phyloP scores from a whole-genome alignment of 2,329 filamentous ascomycete species.

The Delphinella strobiligena region DNA sequence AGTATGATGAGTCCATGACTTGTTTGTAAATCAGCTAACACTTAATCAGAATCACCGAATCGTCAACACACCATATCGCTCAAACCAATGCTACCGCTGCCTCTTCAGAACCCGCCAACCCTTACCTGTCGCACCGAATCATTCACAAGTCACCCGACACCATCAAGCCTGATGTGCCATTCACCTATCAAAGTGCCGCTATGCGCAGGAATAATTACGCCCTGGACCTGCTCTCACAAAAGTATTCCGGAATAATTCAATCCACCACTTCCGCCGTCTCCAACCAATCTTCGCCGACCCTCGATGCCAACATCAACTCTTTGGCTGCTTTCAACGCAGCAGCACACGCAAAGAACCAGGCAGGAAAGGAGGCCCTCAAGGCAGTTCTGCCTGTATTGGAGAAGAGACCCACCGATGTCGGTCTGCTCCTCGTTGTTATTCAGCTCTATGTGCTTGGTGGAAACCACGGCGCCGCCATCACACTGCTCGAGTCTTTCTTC shows the following conservation, averaged over 20 bases:
- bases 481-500: constrained; percentile 65
- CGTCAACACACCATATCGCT: constrained; percentile 53
- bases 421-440: constrained; percentile 64
- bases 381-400: constrained; percentile 58
- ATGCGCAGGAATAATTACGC: constrained; percentile 52
- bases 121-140: constrained; percentile 54
- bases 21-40: neutral
- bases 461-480: constrained; percentile 61
- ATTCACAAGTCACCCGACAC: constrained; percentile 43
- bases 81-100: constrained; percentile 51
- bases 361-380: constrained; percentile 57
- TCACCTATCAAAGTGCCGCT: constrained; percentile 55
- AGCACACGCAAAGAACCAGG: constrained; percentile 52
- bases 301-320: constrained; percentile 33
- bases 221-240: constrained; percentile 54
- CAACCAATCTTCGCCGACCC: constrained; percentile 31
- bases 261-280: constrained; percentile 41
- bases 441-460: constrained; percentile 67
- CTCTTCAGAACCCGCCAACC: constrained; percentile 42
- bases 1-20: constrained; percentile 35
- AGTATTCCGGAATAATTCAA: constrained; percentile 51
- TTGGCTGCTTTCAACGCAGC: constrained; percentile 60
- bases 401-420: constrained; percentile 66
- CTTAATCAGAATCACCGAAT: constrained; percentile 47
- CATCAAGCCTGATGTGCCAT: constrained; percentile 51